A percentile compares a stretch with the other conserved stretches of the same genome.
Conservation (phyloP, 441 rosid species). For the Cnidoscolus chayamansa region DNA sequence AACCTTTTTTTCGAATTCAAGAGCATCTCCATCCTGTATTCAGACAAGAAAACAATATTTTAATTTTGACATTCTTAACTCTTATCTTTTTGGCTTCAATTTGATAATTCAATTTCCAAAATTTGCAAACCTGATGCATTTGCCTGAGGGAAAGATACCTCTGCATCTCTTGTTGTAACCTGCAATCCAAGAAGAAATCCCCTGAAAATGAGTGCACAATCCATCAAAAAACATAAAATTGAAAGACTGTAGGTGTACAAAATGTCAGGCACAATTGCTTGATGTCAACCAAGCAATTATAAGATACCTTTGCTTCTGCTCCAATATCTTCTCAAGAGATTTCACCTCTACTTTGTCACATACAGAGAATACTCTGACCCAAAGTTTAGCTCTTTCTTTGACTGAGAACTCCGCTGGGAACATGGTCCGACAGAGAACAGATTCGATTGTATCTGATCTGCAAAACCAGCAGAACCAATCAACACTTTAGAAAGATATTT, state of each 20-base stretch:
- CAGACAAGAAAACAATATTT: constrained; percentile 27
- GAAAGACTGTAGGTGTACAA: constrained; percentile 19
- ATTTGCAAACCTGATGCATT: constrained; percentile 68
- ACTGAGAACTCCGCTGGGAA: constrained; percentile 68
- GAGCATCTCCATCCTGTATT: constrained; percentile 75
- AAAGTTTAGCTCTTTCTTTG: constrained; percentile 59
- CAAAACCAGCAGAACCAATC: constrained; percentile 42
- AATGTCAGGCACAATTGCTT: constrained; percentile 20
- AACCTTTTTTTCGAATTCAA: constrained; percentile 79
- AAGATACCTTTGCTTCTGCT: constrained; percentile 91
- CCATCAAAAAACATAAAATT: constrained; percentile 30
- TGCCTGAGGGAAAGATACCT: constrained; percentile 79
- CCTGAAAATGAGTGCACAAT: constrained; percentile 39
- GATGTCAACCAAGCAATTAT: constrained; percentile 28
- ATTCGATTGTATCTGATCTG: constrained; percentile 95
- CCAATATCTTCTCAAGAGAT: constrained; percentile 91
- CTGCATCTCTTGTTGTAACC: constrained; percentile 99
- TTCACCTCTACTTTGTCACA: constrained; percentile 88
- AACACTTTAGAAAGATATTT: constrained; percentile 20
- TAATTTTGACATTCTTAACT: constrained; percentile 19
- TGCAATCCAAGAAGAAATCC: constrained; percentile 52
- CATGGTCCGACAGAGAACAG: constrained; percentile 58
- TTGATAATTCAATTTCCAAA: constrained; percentile 22
- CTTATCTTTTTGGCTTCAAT: constrained; percentile 19
- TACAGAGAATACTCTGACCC: constrained; percentile 78